Percentiles rank a stretch among this genome's conserved stretches.
Conservation (phyloP, 2,329 filamentous ascomycete genomes). For the Samsoniella hepiali region DNA sequence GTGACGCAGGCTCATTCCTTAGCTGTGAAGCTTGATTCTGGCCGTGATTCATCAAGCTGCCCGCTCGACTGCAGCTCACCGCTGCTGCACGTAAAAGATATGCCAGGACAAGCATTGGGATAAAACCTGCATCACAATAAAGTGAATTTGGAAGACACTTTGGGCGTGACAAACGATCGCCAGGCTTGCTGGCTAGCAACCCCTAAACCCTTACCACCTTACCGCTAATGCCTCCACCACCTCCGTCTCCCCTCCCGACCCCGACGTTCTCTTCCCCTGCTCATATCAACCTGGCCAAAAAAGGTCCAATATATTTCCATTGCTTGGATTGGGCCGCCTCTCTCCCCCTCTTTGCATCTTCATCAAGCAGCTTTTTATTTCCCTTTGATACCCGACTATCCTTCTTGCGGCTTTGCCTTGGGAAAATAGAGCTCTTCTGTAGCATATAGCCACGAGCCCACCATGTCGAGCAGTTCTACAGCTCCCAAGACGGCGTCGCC, state of each 20-base stretch:
- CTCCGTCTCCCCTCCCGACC: background rate
- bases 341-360: constrained; percentile 16
- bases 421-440: background rate
- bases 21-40: background rate
- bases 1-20: background rate
- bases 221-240: background rate
- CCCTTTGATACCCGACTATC: constrained; percentile 14
- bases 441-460: constrained; percentile 10
- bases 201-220: background rate
- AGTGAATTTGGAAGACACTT: background rate
- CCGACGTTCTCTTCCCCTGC: constrained; percentile 2
- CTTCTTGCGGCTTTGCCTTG: background rate
- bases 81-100: background rate
- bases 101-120: background rate
- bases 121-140: background rate
- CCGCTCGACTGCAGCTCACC: background rate
- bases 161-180: background rate
- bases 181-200: background rate
- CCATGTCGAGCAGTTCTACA: constrained; percentile 15
- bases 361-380: constrained; percentile 9
- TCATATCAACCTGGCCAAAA: constrained; percentile 8
- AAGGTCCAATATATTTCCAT: constrained; percentile 15
- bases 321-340: constrained; percentile 1
- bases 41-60: background rate
- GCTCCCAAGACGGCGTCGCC: constrained; percentile 35